A percentile compares a stretch with the other conserved stretches of the same genome.
Conservation (phyloP, 495 filamentous ascomycete species). For the Hyaloscypha finlandica region DNA sequence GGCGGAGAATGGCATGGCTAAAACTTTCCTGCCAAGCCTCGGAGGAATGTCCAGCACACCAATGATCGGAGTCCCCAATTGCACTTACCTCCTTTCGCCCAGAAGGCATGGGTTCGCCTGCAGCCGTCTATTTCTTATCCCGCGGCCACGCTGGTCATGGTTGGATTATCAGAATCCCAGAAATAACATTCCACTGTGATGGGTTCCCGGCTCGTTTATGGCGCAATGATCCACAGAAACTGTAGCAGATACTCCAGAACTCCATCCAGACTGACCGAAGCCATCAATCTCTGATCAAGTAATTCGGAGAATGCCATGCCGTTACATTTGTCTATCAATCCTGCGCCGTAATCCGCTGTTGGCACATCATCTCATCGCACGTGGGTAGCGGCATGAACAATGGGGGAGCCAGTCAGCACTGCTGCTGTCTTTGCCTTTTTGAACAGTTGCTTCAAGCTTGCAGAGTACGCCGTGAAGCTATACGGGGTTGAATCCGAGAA, state of each 20-base stretch:
- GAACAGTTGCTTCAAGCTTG: slow-evolving; percentile 33
- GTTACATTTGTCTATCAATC: background rate
- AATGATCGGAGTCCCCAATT: no score
- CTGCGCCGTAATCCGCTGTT: background rate
- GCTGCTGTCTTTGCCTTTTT: slow-evolving; percentile 27
- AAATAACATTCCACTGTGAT: no score
- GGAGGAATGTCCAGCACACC: no score
- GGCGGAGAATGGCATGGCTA: no score
- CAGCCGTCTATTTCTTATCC: no score
- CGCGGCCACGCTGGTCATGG: no score
- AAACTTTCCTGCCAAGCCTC: no score
- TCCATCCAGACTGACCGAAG: background rate
- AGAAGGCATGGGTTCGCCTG: no score
- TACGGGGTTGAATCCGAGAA: slow-evolving; percentile 31
- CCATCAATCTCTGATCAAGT: background rate
- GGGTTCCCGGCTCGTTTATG: no score
- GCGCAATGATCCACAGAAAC: no score
- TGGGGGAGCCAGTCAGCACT: slow-evolving; percentile 24
- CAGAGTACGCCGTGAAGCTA: slow-evolving; percentile 30
- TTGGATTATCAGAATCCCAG: no score
- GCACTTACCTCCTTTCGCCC: no score
- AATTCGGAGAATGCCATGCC: background rate
- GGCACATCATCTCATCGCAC: background rate
- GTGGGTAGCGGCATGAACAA: slow-evolving; percentile 11
- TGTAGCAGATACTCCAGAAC: background rate